phyloP scores from a whole-genome alignment of 2,329 filamentous ascomycete species.

The Penicillium glabrum region DNA sequence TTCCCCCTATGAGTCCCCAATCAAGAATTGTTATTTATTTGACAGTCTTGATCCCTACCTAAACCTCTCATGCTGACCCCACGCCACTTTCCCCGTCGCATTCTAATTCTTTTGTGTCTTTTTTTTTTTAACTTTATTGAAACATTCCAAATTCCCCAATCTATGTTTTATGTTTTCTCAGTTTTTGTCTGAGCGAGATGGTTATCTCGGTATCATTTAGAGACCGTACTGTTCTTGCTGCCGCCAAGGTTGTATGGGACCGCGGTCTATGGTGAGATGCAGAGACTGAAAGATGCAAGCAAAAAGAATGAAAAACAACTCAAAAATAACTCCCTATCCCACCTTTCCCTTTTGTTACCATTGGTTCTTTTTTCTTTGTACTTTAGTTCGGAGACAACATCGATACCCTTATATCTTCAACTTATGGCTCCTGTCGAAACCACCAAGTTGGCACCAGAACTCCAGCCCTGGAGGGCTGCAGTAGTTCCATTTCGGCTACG shows the following conservation, averaged over 20 bases:
- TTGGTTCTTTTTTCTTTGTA: constrained; percentile 26
- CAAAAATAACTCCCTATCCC: constrained; percentile 16
- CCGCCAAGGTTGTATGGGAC: background rate
- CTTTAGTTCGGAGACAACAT: constrained; percentile 34
- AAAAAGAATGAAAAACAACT: constrained; percentile 14
- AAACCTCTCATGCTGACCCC: constrained; percentile 14
- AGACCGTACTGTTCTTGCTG: background rate
- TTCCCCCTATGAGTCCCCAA: constrained; percentile 13
- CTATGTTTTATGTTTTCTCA: constrained; percentile 13
- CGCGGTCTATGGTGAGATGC: background rate
- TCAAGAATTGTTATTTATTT: background rate
- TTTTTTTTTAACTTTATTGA: constrained; percentile 12
- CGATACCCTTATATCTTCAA: constrained; percentile 34
- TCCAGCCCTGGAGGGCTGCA: too few species aligned
- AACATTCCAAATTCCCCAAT: constrained; percentile 22
- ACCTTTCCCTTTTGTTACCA: constrained; percentile 2
- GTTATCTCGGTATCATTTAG: constrained; percentile 2
- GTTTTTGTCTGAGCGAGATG: constrained; percentile 20
- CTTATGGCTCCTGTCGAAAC: background rate
- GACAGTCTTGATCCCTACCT: constrained; percentile 5
- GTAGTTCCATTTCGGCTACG: too few species aligned
- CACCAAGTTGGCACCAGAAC: too few species aligned
- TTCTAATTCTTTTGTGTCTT: constrained; percentile 29
- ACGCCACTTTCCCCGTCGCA: constrained; percentile 14
- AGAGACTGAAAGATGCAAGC: background rate